Conservation (phyloP, 208 protist species). For the Dictyostelium gargantuum region DNA sequence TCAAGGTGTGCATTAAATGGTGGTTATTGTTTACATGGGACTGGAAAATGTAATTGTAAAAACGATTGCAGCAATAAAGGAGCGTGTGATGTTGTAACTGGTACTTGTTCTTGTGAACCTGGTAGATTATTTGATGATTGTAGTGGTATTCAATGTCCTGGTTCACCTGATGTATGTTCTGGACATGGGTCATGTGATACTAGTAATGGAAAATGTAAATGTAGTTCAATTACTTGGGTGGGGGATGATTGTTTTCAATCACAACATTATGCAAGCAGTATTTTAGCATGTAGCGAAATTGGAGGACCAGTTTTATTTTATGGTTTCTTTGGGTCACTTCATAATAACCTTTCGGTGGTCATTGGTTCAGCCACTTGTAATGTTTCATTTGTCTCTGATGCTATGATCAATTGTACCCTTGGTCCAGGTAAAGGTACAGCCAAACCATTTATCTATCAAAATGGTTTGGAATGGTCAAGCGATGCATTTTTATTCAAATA, state of each 20-base stretch:
- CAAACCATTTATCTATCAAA: not conserved
- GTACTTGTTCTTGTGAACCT: not conserved
- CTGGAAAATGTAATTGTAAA: not conserved
- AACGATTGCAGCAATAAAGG: not conserved
- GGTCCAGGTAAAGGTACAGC: not conserved
- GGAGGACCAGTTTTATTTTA: not conserved
- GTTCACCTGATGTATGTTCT: not conserved
- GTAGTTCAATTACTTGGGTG: not conserved
- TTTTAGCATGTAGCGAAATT: not conserved
- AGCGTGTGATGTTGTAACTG: not conserved
- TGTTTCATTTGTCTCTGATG: not conserved
- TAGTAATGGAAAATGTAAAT: not conserved
- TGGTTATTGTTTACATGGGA: not conserved
- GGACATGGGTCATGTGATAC: not conserved
- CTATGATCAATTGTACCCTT: not conserved
- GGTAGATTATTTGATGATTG: not conserved
- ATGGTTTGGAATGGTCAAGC: not conserved
- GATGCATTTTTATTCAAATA: not conserved
- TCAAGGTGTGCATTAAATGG: not conserved
- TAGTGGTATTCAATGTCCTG: not conserved
- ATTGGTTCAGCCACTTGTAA: not conserved
- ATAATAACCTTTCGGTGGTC: not conserved
- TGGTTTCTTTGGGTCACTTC: not conserved
- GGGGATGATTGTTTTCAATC: not conserved
- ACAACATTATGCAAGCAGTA: not conserved